phyloP scores from a whole-genome alignment of 306 rosid species.

The Biancaea sappan region DNA sequence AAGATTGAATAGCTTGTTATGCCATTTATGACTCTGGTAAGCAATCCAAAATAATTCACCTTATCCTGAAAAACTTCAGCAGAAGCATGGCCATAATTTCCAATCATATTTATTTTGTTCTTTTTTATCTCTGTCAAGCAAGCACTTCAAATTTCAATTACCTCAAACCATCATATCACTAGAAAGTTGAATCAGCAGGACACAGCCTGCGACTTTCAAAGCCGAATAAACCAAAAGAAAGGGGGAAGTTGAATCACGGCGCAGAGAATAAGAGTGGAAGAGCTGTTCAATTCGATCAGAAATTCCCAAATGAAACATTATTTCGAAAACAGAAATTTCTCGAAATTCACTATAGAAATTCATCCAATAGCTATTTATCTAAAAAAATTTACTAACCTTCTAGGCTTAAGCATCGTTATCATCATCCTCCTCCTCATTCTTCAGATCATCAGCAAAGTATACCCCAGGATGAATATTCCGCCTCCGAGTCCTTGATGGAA shows the following conservation, averaged over 20 bases:
- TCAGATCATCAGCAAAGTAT: constrained; percentile 50
- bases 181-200: neutral
- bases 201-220: neutral
- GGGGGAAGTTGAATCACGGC: neutral
- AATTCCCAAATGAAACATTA: constrained; percentile 5
- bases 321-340: neutral
- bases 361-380: neutral
- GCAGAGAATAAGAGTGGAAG: neutral
- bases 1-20: neutral
- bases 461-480: constrained; percentile 57
- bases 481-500: constrained; percentile 84
- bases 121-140: too few relatives aligned
- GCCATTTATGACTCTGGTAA: constrained; percentile 5
- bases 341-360: constrained; percentile 12
- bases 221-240: neutral
- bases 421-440: constrained; percentile 27
- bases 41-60: constrained; percentile 11
- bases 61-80: constrained; percentile 4
- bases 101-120: neutral
- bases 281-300: neutral
- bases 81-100: constrained; percentile 1
- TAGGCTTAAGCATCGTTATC: constrained; percentile 56
- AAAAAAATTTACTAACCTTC: constrained; percentile 50
- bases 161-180: constrained; percentile 9
- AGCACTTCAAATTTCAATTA: constrained; percentile 15